Conservation (phyloP, 1,139 yeast genomes). For the Sugiyamaella grinbergsii region DNA sequence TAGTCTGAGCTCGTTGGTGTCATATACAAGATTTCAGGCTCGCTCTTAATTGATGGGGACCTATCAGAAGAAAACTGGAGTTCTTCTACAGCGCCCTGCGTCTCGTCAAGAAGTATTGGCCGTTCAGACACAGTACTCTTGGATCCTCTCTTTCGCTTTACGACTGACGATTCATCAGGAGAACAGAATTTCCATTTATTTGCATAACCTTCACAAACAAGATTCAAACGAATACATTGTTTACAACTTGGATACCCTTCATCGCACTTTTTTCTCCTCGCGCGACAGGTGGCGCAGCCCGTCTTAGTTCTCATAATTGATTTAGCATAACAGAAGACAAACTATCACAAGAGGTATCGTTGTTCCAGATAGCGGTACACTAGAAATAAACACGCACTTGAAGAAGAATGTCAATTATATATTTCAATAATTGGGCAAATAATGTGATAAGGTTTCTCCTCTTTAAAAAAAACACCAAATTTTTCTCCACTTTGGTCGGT, state of each 20-base stretch:
- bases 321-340: conserved; percentile 2
- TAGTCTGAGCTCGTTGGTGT: background rate
- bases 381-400: too few relatives aligned
- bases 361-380: too few relatives aligned
- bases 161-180: conserved; percentile 10
- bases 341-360: too few relatives aligned
- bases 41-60: background rate
- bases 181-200: conserved; percentile 19
- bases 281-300: conserved; percentile 21
- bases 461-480: too few relatives aligned
- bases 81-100: too few relatives aligned
- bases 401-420: too few relatives aligned
- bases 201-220: conserved; percentile 19
- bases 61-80: background rate
- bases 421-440: too few relatives aligned
- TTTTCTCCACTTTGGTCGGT: too few relatives aligned
- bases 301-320: conserved; percentile 19
- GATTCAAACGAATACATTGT: conserved; percentile 19
- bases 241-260: conserved; percentile 19
- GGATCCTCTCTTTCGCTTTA: background rate
- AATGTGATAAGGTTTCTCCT: too few relatives aligned
- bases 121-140: background rate
- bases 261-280: conserved; percentile 22
- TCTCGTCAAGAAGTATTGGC: too few relatives aligned
- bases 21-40: too few relatives aligned